These are phyloP conservation scores for Globisporangium takayamanum DNA, from an alignment of 352 stramenopile species.

Conservation along the genomic window DNA sequence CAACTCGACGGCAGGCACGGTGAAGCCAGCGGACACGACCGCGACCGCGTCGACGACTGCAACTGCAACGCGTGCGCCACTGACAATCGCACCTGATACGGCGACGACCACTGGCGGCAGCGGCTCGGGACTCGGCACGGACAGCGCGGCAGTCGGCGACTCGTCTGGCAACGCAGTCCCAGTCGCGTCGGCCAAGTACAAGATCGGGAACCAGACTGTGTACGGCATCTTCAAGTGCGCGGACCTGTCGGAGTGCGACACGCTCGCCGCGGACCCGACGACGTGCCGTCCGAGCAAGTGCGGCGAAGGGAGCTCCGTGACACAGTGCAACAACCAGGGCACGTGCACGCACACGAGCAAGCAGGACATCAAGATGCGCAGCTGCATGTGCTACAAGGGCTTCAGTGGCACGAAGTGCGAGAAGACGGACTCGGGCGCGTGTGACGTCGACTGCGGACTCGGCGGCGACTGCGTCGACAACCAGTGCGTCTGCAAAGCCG, in stretches of 20 bases:
- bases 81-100: constrained; percentile 1
- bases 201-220: constrained; percentile 46
- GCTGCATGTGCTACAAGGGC: constrained; percentile 48
- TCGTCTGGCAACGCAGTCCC: constrained; percentile 11
- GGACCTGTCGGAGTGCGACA: constrained; percentile 36
- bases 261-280: constrained; percentile 27
- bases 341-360: constrained; percentile 66
- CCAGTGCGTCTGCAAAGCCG: constrained; percentile 35
- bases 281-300: constrained; percentile 29
- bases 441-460: constrained; percentile 45
- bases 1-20: constrained; percentile 5
- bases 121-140: neutral
- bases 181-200: constrained; percentile 33
- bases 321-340: constrained; percentile 59
- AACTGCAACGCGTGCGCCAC: constrained; percentile 1
- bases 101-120: constrained; percentile 1
- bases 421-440: constrained; percentile 32
- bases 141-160: constrained; percentile 15
- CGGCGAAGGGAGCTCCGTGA: constrained; percentile 17
- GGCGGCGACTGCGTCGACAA: constrained; percentile 40
- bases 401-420: constrained; percentile 39
- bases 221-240: constrained; percentile 47
- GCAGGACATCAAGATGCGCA: constrained; percentile 40
- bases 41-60: constrained; percentile 10
- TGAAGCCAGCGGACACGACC: neutral